Base-by-base conservation (phyloP, 2,329 filamentous ascomycete species). In the Periconia sp. region DNA sequence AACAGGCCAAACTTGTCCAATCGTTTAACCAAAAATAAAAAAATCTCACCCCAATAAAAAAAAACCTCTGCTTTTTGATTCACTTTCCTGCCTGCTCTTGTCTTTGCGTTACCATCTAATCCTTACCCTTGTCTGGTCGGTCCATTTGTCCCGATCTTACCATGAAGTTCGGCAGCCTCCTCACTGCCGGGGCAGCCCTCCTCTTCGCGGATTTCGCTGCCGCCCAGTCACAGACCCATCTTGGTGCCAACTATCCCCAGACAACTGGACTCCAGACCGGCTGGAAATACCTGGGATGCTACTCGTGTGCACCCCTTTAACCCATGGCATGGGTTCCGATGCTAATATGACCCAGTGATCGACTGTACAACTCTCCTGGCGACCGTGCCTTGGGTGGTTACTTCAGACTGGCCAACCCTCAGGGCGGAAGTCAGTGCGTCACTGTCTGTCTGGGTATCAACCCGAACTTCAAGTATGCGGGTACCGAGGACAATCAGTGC, bases 241-340 rank as follows among this genome's bases (percentile, higher is more conserved):
- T 49, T 11, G 50, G 53, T 15, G 30, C 52, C 7, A 53, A 51
- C 37, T 42, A 18, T 20, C 41, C 41, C 10, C 42, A 44, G 18
- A 44, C 42, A 13, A 27, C 18, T 27, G 20, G 20, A 11, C 49
- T 61, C 2, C 46, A 48, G 9, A 45, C 51, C 5, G 56, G 54
- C 7, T 62, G 57, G 56, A 47, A 40, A n/a, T 62, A 58, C 51
- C 52, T 56, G 37, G 61, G 61, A 44, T 64, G 61, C 20, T 64
- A 56, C 48, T 41, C 47, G 61, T 62, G 47, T 13, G 46, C 20
- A 10, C 17, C 43, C 23, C n/a, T 41, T n/a, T 33, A 9, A 18
- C 8, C 6, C 33, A 19, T 1, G 44, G 6, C 11, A 14, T 37
- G 14, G 17, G 10, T 37, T n/a, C 7, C 11, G 30, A 44, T 15